Percentiles rank a stretch among this genome's conserved stretches.
Conservation (phyloP, 2,329 filamentous ascomycete genomes). For the Fusarium sp. region DNA sequence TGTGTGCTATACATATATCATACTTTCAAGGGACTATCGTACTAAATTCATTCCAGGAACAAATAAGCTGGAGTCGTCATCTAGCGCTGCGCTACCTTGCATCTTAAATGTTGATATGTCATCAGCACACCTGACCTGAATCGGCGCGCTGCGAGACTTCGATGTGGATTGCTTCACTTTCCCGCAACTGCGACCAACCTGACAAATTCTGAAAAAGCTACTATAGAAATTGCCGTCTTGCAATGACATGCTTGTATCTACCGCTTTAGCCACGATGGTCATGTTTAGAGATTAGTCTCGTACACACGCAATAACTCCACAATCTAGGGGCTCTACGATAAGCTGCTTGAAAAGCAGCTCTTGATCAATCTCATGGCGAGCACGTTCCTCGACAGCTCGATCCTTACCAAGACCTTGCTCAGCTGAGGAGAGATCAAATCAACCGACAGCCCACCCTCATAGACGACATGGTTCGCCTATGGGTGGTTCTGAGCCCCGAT, state of each 20-base stretch:
- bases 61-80: not conserved
- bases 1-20: slow-evolving; percentile 4
- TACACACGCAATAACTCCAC: not conserved
- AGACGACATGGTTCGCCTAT: slow-evolving; percentile 26
- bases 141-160: not conserved
- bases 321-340: not conserved
- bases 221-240: not conserved
- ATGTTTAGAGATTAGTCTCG: not conserved
- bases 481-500: slow-evolving; percentile 9
- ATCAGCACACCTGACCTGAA: slow-evolving; percentile 2
- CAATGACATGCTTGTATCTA: not conserved
- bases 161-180: slow-evolving; percentile 4
- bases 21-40: not conserved
- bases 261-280: not conserved
- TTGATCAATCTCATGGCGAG: not conserved
- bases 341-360: not conserved
- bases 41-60: slow-evolving; percentile 8
- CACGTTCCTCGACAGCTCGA: slow-evolving; percentile 3
- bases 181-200: slow-evolving; percentile 3
- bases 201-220: slow-evolving; percentile 3
- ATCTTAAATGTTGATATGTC: slow-evolving; percentile 25
- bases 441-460: slow-evolving; percentile 5
- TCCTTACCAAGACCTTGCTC: slow-evolving; percentile 19
- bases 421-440: slow-evolving; percentile 25
- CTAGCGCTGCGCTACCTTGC: slow-evolving; percentile 1